Percentiles rank a stretch among this genome's conserved stretches.
These are phyloP conservation scores for Geranium brycei DNA, from an alignment of 345 rosid species.

Conservation along the genomic window DNA sequence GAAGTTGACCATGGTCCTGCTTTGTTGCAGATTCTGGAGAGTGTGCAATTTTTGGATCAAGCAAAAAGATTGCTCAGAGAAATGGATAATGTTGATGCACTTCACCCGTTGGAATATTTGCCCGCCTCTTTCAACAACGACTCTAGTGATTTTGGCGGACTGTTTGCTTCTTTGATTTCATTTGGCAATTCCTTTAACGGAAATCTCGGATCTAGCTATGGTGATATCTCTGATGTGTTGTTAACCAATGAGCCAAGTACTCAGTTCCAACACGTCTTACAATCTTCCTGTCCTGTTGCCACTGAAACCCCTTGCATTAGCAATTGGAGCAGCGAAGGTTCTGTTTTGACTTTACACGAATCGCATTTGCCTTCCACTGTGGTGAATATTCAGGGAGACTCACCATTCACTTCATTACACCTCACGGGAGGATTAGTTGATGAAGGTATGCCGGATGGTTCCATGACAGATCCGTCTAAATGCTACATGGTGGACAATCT, in stretches of 20 bases:
- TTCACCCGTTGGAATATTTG: conserved; percentile 11
- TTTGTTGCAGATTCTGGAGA: conserved; percentile 52
- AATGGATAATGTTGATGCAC: conserved; percentile 15
- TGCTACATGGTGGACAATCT: conserved; percentile 35
- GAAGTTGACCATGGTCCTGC: background rate
- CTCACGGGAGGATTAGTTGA: too few species aligned
- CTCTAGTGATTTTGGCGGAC: conserved; percentile 29
- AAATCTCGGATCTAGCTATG: conserved; percentile 25
- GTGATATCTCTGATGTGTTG: conserved; percentile 22
- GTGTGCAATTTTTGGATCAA: conserved; percentile 39
- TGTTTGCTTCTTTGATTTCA: conserved; percentile 44
- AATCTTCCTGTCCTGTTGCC: conserved; percentile 8
- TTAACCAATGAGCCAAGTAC: background rate
- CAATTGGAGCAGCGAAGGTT: conserved; percentile 29
- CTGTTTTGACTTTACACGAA: conserved; percentile 30
- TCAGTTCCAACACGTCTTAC: conserved; percentile 9
- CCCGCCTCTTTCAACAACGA: conserved; percentile 29
- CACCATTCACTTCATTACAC: too few species aligned
- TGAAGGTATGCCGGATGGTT: conserved; percentile 18
- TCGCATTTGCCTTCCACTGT: conserved; percentile 15
- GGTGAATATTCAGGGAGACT: too few species aligned
- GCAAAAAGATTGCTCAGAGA: conserved; percentile 31
- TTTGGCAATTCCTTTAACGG: conserved; percentile 18
- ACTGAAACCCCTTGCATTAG: conserved; percentile 22
- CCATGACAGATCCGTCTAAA: conserved; percentile 29